A percentile compares a stretch with the other conserved stretches of the same genome.
phyloP scores from a whole-genome alignment of 495 filamentous ascomycete genomes.

The Penicillium crystallinum region DNA sequence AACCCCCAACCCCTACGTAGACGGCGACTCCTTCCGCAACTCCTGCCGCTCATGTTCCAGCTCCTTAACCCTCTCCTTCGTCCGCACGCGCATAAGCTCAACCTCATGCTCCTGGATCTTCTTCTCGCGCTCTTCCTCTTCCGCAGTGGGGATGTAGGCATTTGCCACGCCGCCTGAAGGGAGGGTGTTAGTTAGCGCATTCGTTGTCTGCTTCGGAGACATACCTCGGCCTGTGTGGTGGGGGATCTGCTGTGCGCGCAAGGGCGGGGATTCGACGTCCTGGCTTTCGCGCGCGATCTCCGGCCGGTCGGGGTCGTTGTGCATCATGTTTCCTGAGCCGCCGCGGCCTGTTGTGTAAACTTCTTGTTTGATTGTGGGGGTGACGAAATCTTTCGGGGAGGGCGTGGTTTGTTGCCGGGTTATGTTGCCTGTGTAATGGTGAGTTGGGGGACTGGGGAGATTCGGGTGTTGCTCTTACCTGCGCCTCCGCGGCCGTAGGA shows the following conservation, averaged over 20 bases:
- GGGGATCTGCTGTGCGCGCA: constrained; percentile 40
- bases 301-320: constrained; percentile 56
- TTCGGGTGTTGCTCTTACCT: constrained; percentile 33
- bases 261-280: constrained; percentile 61
- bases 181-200: neutral
- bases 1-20: constrained; percentile 3
- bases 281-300: constrained; percentile 72
- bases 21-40: constrained; percentile 18
- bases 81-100: constrained; percentile 34
- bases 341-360: constrained; percentile 80
- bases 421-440: constrained; percentile 60
- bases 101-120: constrained; percentile 30
- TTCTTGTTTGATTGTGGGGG: constrained; percentile 75
- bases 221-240: constrained; percentile 46
- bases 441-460: neutral
- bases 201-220: constrained; percentile 2
- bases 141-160: constrained; percentile 35
- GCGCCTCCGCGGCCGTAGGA: constrained; percentile 54
- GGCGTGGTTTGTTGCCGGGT: constrained; percentile 49
- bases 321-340: constrained; percentile 71
- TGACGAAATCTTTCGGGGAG: constrained; percentile 60
- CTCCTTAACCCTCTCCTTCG: constrained; percentile 38
- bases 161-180: constrained; percentile 40
- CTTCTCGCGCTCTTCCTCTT: constrained; percentile 33
- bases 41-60: constrained; percentile 26